Percentiles rank a stretch among this genome's conserved stretches.
These are phyloP conservation scores for Colletotrichum tropicale DNA, from an alignment of 2,329 filamentous ascomycete species.

Conservation along the genomic window DNA sequence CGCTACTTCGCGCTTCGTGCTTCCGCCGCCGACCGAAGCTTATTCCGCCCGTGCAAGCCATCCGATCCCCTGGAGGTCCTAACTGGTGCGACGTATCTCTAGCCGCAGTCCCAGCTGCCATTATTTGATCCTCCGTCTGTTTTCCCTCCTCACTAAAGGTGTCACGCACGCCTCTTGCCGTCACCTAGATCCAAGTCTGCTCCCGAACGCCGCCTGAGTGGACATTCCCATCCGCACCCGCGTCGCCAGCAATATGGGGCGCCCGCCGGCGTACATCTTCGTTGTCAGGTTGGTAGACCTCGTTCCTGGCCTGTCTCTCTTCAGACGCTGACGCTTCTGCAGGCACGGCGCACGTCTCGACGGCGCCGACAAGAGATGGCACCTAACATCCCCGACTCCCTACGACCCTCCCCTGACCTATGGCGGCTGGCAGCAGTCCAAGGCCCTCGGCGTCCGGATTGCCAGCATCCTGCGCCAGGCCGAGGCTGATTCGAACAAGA, in stretches of 20 bases:
- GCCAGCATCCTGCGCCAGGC: conserved; percentile 69
- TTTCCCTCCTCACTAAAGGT: neutral
- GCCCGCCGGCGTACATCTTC: conserved; percentile 47
- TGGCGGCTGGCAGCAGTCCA: conserved; percentile 88
- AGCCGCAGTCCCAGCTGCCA: neutral
- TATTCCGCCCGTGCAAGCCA: conserved; percentile 11
- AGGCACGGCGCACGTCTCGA: conserved; percentile 93
- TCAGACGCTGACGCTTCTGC: neutral
- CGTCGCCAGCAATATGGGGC: conserved; percentile 37
- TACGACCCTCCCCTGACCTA: conserved; percentile 97
- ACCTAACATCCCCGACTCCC: conserved; percentile 87
- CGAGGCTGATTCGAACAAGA: conserved; percentile 44
- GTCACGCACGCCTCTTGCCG: neutral
- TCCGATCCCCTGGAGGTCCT: neutral
- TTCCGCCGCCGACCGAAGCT: conserved; percentile 15
- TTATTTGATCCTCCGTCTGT: neutral
- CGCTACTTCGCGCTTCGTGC: conserved; percentile 3
- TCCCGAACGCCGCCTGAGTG: neutral
- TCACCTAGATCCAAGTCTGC: neutral
- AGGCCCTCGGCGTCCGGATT: conserved; percentile 82
- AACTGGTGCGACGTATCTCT: neutral
- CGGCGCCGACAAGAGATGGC: conserved; percentile 93
- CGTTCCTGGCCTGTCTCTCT: neutral
- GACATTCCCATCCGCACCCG: neutral
- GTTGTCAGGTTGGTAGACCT: conserved; percentile 43